A percentile compares a stretch with the other conserved stretches of the same genome.
phyloP scores from a whole-genome alignment of 164 flowering plant species.

The Piper betle region DNA sequence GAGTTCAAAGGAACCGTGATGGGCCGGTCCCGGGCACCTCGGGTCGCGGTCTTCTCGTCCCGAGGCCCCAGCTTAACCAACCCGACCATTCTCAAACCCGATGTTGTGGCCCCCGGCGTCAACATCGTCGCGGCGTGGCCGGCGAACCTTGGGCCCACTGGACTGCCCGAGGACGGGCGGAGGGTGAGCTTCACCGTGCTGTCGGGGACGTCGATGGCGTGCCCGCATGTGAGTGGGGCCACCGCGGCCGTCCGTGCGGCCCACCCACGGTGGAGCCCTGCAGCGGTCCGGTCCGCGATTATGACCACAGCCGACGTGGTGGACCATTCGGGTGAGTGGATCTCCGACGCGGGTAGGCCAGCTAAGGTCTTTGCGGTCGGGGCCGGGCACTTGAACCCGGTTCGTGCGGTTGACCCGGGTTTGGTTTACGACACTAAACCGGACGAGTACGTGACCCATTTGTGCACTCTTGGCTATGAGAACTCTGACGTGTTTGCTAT shows the following conservation, averaged over 20 bases:
- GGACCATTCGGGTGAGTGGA: conserved; percentile 49
- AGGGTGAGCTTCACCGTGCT: conserved; percentile 70
- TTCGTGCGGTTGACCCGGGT: conserved; percentile 67
- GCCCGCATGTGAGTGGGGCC: conserved; percentile 85
- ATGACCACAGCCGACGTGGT: conserved; percentile 68
- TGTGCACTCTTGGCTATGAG: conserved; percentile 61
- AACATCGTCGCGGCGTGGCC: conserved; percentile 98
- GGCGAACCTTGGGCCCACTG: conserved; percentile 69
- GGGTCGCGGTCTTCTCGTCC: conserved; percentile 76
- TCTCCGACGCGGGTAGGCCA: conserved; percentile 54
- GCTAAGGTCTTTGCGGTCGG: conserved; percentile 66
- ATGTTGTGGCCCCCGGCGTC: conserved; percentile 85
- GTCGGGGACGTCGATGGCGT: conserved; percentile 98
- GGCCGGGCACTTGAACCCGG: conserved; percentile 84
- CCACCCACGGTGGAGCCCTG: conserved; percentile 79
- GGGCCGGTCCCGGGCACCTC: conserved; percentile 59
- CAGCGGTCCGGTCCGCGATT: conserved; percentile 75
- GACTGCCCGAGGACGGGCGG: conserved; percentile 68
- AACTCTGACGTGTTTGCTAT: conserved; percentile 48
- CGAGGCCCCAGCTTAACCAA: conserved; percentile 73
- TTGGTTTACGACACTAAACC: conserved; percentile 65
- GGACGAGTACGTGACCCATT: conserved; percentile 57
- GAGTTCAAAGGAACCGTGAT: conserved; percentile 57
- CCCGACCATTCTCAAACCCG: conserved; percentile 84
- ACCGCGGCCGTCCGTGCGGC: conserved; percentile 55